Evolutionary conservation across 2,329 filamentous ascomycete species (phyloP).

Genomic region (Aspergillus sp.): DNA sequence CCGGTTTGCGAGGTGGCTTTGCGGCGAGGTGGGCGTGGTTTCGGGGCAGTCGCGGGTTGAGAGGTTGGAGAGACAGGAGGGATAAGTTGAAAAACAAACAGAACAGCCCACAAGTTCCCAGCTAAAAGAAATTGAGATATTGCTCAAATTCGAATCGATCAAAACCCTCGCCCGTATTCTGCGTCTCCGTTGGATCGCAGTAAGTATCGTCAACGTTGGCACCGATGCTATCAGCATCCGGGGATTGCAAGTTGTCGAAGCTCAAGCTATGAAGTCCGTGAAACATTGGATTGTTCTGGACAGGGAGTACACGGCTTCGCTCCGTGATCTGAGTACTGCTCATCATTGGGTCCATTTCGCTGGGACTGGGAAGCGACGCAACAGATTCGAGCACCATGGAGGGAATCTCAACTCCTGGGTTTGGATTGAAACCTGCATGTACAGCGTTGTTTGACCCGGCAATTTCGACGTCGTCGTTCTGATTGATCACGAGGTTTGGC

Average conservation of each 20-base stretch:
- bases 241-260: neutral
- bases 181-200: neutral
- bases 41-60: too few species aligned
- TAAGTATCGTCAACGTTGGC: neutral
- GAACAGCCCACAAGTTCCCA: neutral
- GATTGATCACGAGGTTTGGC: slow-evolving; percentile 8
- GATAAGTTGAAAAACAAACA: neutral
- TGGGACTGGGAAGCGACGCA: neutral
- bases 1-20: too few species aligned
- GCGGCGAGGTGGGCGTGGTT: too few species aligned
- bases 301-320: neutral
- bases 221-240: neutral
- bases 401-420: neutral
- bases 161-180: neutral
- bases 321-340: neutral
- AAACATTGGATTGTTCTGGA: neutral
- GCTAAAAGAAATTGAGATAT: neutral
- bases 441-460: slow-evolving; percentile 7
- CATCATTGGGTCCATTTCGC: neutral
- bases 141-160: neutral
- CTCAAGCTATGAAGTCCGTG: neutral
- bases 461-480: slow-evolving; percentile 8
- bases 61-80: too few species aligned
- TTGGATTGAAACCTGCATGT: slow-evolving; percentile 1
- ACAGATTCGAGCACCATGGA: neutral